Conservation (phyloP, 2,329 filamentous ascomycete species). For the Claviceps fusiformis region DNA sequence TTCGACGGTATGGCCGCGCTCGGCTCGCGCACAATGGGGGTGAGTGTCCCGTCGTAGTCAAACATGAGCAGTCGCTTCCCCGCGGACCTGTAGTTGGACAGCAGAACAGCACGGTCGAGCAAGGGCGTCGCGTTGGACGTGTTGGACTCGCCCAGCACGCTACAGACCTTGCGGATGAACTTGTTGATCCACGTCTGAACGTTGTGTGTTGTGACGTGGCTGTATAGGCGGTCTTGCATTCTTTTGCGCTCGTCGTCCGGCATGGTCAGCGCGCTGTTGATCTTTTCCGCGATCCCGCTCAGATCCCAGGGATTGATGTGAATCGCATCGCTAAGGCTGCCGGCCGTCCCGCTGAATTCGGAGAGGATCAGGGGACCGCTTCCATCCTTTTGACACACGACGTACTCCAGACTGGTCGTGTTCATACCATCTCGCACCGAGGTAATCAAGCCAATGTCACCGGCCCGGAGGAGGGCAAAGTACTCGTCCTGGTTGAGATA, state of each 20-base stretch:
- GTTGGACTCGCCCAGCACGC: slow-evolving; percentile 65
- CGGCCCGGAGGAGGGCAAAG: slow-evolving; percentile 80
- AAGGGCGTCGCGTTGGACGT: slow-evolving; percentile 66
- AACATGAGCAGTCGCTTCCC: slow-evolving; percentile 90
- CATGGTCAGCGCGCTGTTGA: slow-evolving; percentile 73
- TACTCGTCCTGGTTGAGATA: slow-evolving; percentile 86
- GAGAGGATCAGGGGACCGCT: slow-evolving; percentile 85
- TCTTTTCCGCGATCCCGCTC: slow-evolving; percentile 67
- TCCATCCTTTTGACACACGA: slow-evolving; percentile 78
- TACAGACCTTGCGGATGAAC: slow-evolving; percentile 66
- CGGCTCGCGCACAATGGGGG: slow-evolving; percentile 86
- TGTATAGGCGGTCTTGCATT: slow-evolving; percentile 64
- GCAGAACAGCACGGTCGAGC: slow-evolving; percentile 60
- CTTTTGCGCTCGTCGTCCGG: slow-evolving; percentile 46
- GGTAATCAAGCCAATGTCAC: slow-evolving; percentile 86
- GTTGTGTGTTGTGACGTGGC: slow-evolving; percentile 73
- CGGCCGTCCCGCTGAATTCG: slow-evolving; percentile 90
- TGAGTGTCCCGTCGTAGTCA: slow-evolving; percentile 95
- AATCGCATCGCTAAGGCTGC: slow-evolving; percentile 71
- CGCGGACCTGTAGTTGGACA: slow-evolving; percentile 61
- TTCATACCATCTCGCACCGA: slow-evolving; percentile 97
- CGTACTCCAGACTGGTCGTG: slow-evolving; percentile 88
- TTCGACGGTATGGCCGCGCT: slow-evolving; percentile 79
- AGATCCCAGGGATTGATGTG: slow-evolving; percentile 97
- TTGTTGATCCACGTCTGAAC: slow-evolving; percentile 76